phyloP scores from a whole-genome alignment of 257 asterid genomes.

The Fraxinus pennsylvanica region DNA sequence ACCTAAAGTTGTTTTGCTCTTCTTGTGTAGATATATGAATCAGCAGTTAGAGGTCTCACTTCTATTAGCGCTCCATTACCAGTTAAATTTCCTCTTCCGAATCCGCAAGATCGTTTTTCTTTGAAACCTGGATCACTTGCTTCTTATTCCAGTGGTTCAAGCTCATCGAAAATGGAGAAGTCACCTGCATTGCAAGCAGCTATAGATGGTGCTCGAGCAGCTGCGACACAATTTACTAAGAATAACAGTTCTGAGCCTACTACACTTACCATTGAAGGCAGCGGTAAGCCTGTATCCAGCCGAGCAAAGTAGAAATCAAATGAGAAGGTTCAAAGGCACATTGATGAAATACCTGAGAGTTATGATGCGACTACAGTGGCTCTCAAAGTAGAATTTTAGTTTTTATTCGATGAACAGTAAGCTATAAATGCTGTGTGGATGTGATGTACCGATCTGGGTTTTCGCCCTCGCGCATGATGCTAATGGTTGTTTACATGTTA shows the following conservation, averaged over 20 bases:
- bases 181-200: constrained; percentile 65
- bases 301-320: constrained; percentile 32
- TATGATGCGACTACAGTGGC: background rate
- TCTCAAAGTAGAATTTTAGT: background rate
- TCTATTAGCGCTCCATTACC: constrained; percentile 53
- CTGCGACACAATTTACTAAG: constrained; percentile 76
- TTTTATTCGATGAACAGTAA: background rate
- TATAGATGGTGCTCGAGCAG: constrained; percentile 75
- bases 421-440: background rate
- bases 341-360: background rate
- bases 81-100: constrained; percentile 60
- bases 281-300: constrained; percentile 30
- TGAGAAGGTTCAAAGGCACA: background rate
- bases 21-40: constrained; percentile 56
- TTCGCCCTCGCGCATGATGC: background rate
- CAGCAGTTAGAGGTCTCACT: constrained; percentile 74
- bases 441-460: background rate
- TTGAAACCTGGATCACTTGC: constrained; percentile 69
- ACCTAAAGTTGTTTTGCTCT: background rate
- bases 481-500: background rate
- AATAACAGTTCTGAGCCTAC: constrained; percentile 20
- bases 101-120: constrained; percentile 56
- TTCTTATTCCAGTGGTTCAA: constrained; percentile 26
- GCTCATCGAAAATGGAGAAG: constrained; percentile 39
- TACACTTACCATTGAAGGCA: constrained; percentile 3